Evolutionary conservation across 139 green algal species (phyloP).

Genomic region (Pleodorina starrii): DNA sequence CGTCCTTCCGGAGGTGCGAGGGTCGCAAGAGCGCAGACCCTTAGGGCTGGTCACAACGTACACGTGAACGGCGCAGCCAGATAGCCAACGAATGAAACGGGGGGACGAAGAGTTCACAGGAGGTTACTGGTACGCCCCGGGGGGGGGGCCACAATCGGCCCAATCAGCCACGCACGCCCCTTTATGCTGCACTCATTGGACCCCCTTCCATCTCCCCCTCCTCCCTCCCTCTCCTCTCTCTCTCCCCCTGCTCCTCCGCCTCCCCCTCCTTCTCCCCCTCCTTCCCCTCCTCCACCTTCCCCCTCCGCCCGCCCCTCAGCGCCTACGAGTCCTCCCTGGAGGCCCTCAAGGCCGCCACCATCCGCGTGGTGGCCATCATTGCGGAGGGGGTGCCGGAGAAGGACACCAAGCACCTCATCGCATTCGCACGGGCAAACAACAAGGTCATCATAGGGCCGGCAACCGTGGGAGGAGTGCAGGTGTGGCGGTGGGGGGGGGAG

Average conservation of each 20-base stretch:
- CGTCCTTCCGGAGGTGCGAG: slow-evolving; percentile 90
- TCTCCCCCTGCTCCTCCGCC: neutral
- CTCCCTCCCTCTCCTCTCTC: neutral
- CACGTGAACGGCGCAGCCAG: too few relatives aligned
- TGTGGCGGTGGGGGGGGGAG: slow-evolving; percentile 26
- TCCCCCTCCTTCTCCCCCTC: neutral
- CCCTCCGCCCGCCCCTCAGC: slow-evolving; percentile 59
- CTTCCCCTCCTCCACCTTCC: neutral
- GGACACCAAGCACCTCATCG: slow-evolving; percentile 93
- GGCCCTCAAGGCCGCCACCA: slow-evolving; percentile 88
- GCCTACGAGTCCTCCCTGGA: slow-evolving; percentile 92
- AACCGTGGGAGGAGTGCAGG: slow-evolving; percentile 93
- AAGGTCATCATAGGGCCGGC: slow-evolving; percentile 96
- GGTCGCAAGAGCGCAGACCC: neutral
- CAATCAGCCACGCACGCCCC: too few relatives aligned
- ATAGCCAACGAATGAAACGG: too few relatives aligned
- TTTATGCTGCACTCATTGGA: too few relatives aligned
- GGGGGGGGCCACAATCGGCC: too few relatives aligned
- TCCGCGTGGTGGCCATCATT: slow-evolving; percentile 92
- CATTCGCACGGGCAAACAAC: slow-evolving; percentile 83
- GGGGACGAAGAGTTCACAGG: too few relatives aligned
- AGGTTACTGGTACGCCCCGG: too few relatives aligned
- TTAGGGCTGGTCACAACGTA: too few relatives aligned
- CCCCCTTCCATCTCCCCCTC: too few relatives aligned
- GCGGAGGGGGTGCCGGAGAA: slow-evolving; percentile 95